Evolutionary conservation across 139 green algal species (phyloP), one percentile per base, ranked within the genome.

Genomic region (Medakamo hakoo): DNA sequence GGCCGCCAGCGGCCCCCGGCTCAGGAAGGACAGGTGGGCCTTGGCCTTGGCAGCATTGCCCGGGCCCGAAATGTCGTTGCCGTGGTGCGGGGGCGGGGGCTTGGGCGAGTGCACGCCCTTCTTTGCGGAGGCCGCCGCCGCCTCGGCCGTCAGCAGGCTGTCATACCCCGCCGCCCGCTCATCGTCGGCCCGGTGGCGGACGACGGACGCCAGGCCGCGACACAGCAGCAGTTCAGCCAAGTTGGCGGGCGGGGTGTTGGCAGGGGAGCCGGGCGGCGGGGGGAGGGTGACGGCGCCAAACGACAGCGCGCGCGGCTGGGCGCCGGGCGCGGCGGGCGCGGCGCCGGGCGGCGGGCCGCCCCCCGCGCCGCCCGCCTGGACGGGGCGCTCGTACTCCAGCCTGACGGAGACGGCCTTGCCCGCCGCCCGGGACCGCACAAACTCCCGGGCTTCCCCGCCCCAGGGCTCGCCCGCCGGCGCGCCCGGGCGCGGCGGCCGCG

Each of bases 21-120:
- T 81, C 63, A 98, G 79, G 80, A 96, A 97, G 40, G 87, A 84
- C 65, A 98, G 81, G 80, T 94, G 88, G 78, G 93, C 82, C 70
- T 87, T 86, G 63, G 89, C 86, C 64, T 75, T 20, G 26, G 63
- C n/a, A 1, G 73, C 80, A 40, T 64, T 78, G 31, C 85, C 80
- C 4, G 83, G 80, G 49, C 55, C 3, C n/a, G 78, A 89, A 2
- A 96, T 70, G 69, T 97, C 91, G 68, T 97, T 97, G 59, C 91
- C 40, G 49, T 81, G 73, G 68, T 84, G 83, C 30, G 66, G 63
- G 0, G 85, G 60, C 1, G 87, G 72, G 63, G 89, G 79, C 78
- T 92, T 93, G 63, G 49, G 64, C 57, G 69, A 83, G 76, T 92
- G 85, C 52, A 95, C 30, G 31, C 88, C 91, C 70, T 86, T 86